phyloP scores from a whole-genome alignment of 768 basidiomycete species.

The Boletus rubescentipes region DNA sequence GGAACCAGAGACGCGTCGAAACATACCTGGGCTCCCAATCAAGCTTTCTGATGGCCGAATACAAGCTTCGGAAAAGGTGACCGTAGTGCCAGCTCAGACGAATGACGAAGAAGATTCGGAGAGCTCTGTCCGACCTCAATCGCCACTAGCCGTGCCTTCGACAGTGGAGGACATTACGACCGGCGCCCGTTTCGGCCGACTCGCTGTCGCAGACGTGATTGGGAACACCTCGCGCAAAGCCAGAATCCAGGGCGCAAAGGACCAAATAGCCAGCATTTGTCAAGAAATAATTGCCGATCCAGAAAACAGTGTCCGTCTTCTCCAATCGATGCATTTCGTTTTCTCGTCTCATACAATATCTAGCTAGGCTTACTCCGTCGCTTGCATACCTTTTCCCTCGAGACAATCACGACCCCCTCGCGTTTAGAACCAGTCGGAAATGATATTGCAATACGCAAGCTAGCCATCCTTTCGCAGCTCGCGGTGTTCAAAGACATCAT shows the following conservation, averaged over 20 bases:
- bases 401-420: constrained; percentile 66
- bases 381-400: constrained; percentile 83
- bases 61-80: constrained; percentile 49
- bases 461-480: constrained; percentile 86
- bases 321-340: background rate
- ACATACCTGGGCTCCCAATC: constrained; percentile 73
- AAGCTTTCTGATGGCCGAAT: constrained; percentile 83
- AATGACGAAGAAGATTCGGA: constrained; percentile 35
- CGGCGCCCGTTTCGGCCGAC: constrained; percentile 85
- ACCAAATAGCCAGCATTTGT: constrained; percentile 91
- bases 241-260: constrained; percentile 78
- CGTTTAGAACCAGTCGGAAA: constrained; percentile 73
- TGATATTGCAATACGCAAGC: constrained; percentile 78
- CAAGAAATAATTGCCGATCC: constrained; percentile 94
- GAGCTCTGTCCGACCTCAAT: constrained; percentile 35
- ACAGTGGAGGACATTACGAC: constrained; percentile 72
- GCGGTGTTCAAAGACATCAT: constrained; percentile 96
- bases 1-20: constrained; percentile 47
- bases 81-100: constrained; percentile 14
- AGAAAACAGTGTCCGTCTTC: constrained; percentile 79
- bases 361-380: constrained; percentile 89
- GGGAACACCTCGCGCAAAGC: constrained; percentile 61
- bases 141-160: constrained; percentile 24
- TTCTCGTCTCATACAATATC: constrained; percentile 15
- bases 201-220: constrained; percentile 72